A percentile compares a stretch with the other conserved stretches of the same genome.
These are phyloP conservation scores for Platanus orientalis DNA, from an alignment of 164 flowering plant genomes.

Conservation along the genomic window DNA sequence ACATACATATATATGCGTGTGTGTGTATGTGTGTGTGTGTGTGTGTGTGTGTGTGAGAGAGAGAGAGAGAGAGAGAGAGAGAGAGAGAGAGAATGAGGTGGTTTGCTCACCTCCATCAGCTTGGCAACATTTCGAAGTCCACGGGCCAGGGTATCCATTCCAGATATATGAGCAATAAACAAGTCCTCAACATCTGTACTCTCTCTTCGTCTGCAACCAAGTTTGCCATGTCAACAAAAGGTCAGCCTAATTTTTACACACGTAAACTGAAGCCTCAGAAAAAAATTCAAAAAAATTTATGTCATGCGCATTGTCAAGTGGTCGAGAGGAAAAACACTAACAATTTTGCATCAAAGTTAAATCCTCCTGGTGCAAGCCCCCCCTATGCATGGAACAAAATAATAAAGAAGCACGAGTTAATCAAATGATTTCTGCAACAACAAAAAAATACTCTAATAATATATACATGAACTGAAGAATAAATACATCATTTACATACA, in stretches of 20 bases:
- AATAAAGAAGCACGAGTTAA: background rate
- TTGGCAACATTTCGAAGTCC: constrained; percentile 92
- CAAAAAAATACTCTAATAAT: too few relatives aligned
- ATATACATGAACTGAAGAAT: background rate
- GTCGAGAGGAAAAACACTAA: constrained; percentile 33
- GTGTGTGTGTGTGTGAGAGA: too few relatives aligned
- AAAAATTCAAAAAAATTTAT: background rate
- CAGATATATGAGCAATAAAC: constrained; percentile 86
- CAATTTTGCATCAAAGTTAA: constrained; percentile 98
- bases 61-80: too few relatives aligned
- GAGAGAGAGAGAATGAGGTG: background rate
- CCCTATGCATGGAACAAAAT: constrained; percentile 44
- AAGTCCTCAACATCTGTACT: constrained; percentile 98
- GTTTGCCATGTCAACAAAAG: background rate
- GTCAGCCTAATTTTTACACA: too few relatives aligned
- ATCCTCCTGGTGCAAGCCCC: constrained; percentile 97
- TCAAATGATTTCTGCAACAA: too few relatives aligned
- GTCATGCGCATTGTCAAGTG: too few relatives aligned
- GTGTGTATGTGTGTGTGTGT: too few relatives aligned
- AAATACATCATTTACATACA: constrained; percentile 40
- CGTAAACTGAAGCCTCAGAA: too few relatives aligned
- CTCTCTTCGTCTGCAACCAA: constrained; percentile 69
- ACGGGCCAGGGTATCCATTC: constrained; percentile 97
- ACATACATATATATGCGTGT: too few relatives aligned
- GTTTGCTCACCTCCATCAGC: constrained; percentile 54